Evolutionary conservation across 768 basidiomycete genomes (phyloP).

Genomic region (Hysterangium stoloniferum): DNA sequence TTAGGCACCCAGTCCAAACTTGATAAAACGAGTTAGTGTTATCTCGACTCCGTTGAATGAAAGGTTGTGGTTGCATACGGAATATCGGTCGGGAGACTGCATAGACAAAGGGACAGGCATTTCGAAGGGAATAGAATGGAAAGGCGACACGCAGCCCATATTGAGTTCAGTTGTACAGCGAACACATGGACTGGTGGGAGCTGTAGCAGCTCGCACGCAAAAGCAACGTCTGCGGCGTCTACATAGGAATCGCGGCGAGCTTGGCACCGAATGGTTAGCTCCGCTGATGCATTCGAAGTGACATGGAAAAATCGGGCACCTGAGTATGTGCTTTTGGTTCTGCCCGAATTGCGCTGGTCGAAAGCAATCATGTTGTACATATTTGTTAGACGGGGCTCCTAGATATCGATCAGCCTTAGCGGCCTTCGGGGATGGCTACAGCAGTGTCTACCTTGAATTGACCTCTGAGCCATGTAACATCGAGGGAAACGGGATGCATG

Average conservation of each 20-base stretch:
- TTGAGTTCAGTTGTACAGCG: conserved; percentile 53
- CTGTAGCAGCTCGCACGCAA: conserved; percentile 47
- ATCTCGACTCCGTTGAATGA: neutral
- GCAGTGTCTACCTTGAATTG: conserved; percentile 36
- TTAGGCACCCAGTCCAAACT: conserved; percentile 55
- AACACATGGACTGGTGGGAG: conserved; percentile 66
- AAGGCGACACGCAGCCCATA: conserved; percentile 55
- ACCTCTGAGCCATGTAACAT: conserved; percentile 57
- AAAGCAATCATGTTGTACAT: conserved; percentile 69
- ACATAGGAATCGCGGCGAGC: conserved; percentile 68
- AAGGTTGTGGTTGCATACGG: conserved; percentile 6
- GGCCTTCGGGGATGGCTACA: neutral
- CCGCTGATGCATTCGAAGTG: conserved; percentile 36
- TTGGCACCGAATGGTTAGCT: too few species aligned
- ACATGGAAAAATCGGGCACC: neutral
- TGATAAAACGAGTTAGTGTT: conserved; percentile 4
- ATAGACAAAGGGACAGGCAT: conserved; percentile 12
- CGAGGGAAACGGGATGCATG: conserved; percentile 60
- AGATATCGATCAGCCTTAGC: neutral
- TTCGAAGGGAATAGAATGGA: conserved; percentile 14
- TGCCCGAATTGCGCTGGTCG: conserved; percentile 59
- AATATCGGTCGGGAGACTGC: conserved; percentile 10
- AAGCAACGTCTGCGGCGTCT: conserved; percentile 69
- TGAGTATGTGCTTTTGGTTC: conserved; percentile 2
- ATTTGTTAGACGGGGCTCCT: conserved; percentile 51